A percentile compares a stretch with the other conserved stretches of the same genome.
Evolutionary conservation across 2,329 filamentous ascomycete species (phyloP).

Genomic region (Magnaporthiopsis poae): DNA sequence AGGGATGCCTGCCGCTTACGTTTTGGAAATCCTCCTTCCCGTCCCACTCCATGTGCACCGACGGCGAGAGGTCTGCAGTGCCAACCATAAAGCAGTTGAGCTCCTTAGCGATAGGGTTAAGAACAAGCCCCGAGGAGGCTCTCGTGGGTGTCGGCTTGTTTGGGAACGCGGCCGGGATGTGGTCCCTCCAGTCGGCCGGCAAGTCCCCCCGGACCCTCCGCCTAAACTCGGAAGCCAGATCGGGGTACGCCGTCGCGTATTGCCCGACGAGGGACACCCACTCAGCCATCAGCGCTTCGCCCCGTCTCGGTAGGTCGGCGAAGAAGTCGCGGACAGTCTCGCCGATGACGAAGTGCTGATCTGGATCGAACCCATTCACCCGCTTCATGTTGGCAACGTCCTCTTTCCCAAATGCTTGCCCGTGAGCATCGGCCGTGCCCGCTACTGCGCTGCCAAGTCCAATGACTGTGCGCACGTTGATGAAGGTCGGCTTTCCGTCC

Average conservation of each 20-base stretch:
- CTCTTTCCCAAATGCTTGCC: constrained; percentile 44
- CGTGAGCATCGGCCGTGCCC: constrained; percentile 43
- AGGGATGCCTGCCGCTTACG: constrained; percentile 19
- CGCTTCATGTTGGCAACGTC: constrained; percentile 47
- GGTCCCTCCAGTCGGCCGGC: constrained; percentile 36
- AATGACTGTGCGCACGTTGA: constrained; percentile 49
- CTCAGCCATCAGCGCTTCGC: constrained; percentile 33
- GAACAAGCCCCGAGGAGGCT: constrained; percentile 35
- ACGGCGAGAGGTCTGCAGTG: constrained; percentile 36
- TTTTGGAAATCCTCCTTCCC: constrained; percentile 41
- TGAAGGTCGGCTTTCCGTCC: constrained; percentile 27
- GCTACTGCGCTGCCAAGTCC: constrained; percentile 37
- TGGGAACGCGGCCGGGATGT: constrained; percentile 41
- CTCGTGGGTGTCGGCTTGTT: constrained; percentile 40
- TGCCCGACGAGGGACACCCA: constrained; percentile 32
- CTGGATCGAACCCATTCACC: constrained; percentile 37
- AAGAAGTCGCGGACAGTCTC: constrained; percentile 44
- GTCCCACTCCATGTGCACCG: constrained; percentile 40
- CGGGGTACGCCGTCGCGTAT: constrained; percentile 16
- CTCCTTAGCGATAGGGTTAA: constrained; percentile 35
- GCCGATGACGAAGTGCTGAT: constrained; percentile 34
- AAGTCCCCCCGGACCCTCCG: constrained; percentile 37
- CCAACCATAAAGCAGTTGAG: constrained; percentile 34
- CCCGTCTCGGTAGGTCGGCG: constrained; percentile 33
- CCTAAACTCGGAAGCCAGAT: constrained; percentile 31